Percentiles rank a stretch among this genome's conserved stretches.
Evolutionary conservation across 2,329 filamentous ascomycete species (phyloP).

Genomic region (Paraphaeosphaeria minitans): DNA sequence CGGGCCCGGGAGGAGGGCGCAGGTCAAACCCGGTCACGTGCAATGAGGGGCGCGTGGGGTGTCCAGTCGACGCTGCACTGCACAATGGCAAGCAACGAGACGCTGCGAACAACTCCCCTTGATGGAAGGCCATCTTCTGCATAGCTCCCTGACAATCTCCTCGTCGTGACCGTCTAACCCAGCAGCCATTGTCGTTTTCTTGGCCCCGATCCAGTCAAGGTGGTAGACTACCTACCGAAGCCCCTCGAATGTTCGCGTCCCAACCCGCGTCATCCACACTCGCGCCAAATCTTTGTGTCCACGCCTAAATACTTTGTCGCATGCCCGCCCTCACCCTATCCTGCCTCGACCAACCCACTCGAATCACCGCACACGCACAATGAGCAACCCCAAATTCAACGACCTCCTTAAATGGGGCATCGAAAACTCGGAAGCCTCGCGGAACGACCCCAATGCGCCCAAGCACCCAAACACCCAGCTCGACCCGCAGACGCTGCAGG

Average conservation of each 20-base stretch:
- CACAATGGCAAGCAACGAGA: neutral
- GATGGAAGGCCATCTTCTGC: too few relatives aligned
- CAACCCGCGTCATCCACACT: constrained; percentile 22
- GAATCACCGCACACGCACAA: constrained; percentile 28
- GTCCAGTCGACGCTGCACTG: neutral
- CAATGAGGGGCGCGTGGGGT: constrained; percentile 29
- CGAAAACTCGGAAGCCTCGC: constrained; percentile 61
- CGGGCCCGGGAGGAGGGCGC: too few relatives aligned
- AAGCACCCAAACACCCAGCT: constrained; percentile 53
- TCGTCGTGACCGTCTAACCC: constrained; percentile 9
- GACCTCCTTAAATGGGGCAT: constrained; percentile 80
- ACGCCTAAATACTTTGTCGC: constrained; percentile 23
- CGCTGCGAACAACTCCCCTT: neutral
- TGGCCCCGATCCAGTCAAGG: neutral
- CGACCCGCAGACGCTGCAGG: constrained; percentile 71
- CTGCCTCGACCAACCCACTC: neutral
- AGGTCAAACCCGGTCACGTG: constrained; percentile 38
- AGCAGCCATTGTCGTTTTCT: neutral
- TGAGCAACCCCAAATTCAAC: constrained; percentile 70
- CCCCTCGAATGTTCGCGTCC: constrained; percentile 21
- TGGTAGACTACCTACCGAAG: constrained; percentile 27
- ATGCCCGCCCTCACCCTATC: constrained; percentile 8
- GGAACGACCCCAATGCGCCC: constrained; percentile 39
- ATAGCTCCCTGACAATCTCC: neutral
- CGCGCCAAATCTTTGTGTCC: constrained; percentile 14